phyloP scores from a whole-genome alignment of 495 filamentous ascomycete species.

The Aspergillus steynii region DNA sequence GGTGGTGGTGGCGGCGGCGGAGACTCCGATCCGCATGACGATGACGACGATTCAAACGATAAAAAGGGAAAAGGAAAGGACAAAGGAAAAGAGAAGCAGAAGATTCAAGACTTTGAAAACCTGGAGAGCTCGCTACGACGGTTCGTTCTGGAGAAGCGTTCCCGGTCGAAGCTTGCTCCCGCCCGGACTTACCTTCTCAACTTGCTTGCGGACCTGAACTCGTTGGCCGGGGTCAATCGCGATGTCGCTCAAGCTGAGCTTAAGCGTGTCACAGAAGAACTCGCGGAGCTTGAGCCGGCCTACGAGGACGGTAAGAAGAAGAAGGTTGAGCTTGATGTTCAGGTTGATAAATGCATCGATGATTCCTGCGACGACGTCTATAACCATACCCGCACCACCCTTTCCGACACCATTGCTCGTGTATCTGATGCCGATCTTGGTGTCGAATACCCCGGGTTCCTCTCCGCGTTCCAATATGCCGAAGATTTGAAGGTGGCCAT shows the following conservation, averaged over 20 bases:
- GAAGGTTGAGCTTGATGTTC: slow-evolving; percentile 75
- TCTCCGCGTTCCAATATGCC: slow-evolving; percentile 85
- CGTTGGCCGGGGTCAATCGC: slow-evolving; percentile 80
- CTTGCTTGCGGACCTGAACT: slow-evolving; percentile 79
- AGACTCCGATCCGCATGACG: slow-evolving; percentile 49
- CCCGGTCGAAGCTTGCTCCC: slow-evolving; percentile 91
- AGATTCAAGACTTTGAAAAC: slow-evolving; percentile 82
- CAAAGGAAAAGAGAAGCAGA: slow-evolving; percentile 87
- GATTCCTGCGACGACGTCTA: slow-evolving; percentile 83
- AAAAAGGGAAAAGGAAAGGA: slow-evolving; percentile 64
- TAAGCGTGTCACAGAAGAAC: slow-evolving; percentile 75
- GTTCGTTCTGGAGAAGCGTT: slow-evolving; percentile 95
- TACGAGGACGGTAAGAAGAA: slow-evolving; percentile 83
- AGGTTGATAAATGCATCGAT: slow-evolving; percentile 80
- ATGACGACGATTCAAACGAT: slow-evolving; percentile 53
- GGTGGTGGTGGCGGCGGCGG: slow-evolving; percentile 57
- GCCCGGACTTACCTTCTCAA: slow-evolving; percentile 97
- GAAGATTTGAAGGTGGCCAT: slow-evolving; percentile 92
- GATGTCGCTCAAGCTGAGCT: slow-evolving; percentile 86
- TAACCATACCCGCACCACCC: slow-evolving; percentile 69
- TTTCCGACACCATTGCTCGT: slow-evolving; percentile 68
- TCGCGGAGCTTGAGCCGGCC: slow-evolving; percentile 79
- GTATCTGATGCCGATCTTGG: slow-evolving; percentile 78
- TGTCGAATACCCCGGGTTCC: slow-evolving; percentile 82
- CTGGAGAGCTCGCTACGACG: slow-evolving; percentile 85